Evolutionary conservation across 495 filamentous ascomycete species (phyloP).

Genomic region (Glonium stellatum): DNA sequence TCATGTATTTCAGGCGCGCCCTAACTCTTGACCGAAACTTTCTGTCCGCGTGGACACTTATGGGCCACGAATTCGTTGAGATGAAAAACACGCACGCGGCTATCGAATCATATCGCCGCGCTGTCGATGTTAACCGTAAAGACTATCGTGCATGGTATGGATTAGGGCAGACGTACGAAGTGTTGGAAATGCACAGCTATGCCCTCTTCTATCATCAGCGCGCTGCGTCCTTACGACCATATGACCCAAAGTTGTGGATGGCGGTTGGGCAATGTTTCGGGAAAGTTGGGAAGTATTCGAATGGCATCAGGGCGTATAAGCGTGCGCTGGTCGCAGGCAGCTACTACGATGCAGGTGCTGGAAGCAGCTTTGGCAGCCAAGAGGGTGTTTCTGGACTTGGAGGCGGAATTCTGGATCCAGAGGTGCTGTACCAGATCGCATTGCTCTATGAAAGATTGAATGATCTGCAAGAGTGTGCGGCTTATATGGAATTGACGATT

Average conservation of each 20-base stretch:
- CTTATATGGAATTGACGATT: slow-evolving; percentile 91
- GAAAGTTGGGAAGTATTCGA: slow-evolving; percentile 70
- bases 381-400: slow-evolving; percentile 22
- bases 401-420: slow-evolving; percentile 69
- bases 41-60: slow-evolving; percentile 92
- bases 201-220: slow-evolving; percentile 96
- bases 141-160: slow-evolving; percentile 99
- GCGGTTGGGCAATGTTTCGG: slow-evolving; percentile 87
- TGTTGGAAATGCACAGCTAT: slow-evolving; percentile 96
- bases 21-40: slow-evolving; percentile 90
- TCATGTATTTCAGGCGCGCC: slow-evolving; percentile 94
- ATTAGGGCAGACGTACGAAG: slow-evolving; percentile 92
- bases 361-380: slow-evolving; percentile 34
- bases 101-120: slow-evolving; percentile 92
- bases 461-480: slow-evolving; percentile 68
- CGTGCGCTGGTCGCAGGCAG: slow-evolving; percentile 78
- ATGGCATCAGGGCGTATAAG: slow-evolving; percentile 91
- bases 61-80: slow-evolving; percentile 99
- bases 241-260: slow-evolving; percentile 98
- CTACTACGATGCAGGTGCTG: slow-evolving; percentile 59
- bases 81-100: slow-evolving; percentile 99
- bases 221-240: slow-evolving; percentile 80
- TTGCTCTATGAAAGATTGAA: slow-evolving; percentile 74
- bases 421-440: slow-evolving; percentile 83
- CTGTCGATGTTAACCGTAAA: slow-evolving; percentile 91